Base-by-base conservation (phyloP, 2,329 filamentous ascomycete species). In the Gaeumannomyces tritici region DNA sequence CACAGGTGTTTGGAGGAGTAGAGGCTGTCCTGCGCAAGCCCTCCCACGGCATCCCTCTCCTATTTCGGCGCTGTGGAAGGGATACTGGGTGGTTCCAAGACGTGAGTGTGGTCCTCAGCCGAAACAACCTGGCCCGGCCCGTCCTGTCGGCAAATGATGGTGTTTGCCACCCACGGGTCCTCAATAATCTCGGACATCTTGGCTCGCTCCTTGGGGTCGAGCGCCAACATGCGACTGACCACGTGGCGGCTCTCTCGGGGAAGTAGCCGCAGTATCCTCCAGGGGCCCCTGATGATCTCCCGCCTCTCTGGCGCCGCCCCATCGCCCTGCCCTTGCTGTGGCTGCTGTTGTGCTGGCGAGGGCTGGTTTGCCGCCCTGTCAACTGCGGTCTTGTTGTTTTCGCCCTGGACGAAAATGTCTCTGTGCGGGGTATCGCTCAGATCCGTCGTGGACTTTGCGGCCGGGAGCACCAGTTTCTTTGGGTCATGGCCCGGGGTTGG, bases 221-320 rank as follows among this genome's bases (percentile, higher is more conserved):
- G 82, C 70, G 95, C 91, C 47, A 99, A 83, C 95, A 99, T 99
- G 63, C 90, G 84, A 57, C 91, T 88, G 62, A 99, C 89, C 65
- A 99, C 92, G 71, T 93, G 88, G 61, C 95, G 83, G 66, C 89
- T 96, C 75, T 98, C 95, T 64, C 93, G 83, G 0, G 95, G 95
- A 12, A 99, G 80, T 47, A 98, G 79, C 55, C 95, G 86, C 33
- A 99, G 79, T 56, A 99, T 83, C 58, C 95, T 85, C 89, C 93
- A 96, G 2, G 95, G 95, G 0, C 95, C 95, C 70, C 92, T 91
- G 68, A 99, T 96, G 0, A 91, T 85, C 72, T 93, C 89, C 70
- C 86, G 89, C 70, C 84, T 86, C 42, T 85, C 83, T 1, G 67
- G 70, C n/a, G 69, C 62, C 61, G 64, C 64, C 1, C 28, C 55